Evolutionary conservation across 768 basidiomycete species (phyloP).

Genomic region (Tubosaeta sp.): DNA sequence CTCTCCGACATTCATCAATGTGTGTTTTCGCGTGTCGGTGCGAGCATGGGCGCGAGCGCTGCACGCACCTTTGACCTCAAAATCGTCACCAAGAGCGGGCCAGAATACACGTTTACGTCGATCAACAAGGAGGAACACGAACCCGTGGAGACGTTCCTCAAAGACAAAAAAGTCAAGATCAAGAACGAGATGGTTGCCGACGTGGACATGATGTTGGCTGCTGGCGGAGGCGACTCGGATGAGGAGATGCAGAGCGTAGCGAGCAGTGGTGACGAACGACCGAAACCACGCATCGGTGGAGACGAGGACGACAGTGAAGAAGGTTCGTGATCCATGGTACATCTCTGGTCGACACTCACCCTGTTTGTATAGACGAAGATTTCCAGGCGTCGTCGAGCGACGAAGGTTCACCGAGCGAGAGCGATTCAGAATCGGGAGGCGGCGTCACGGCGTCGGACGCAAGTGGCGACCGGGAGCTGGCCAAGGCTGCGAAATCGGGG

Average conservation of each 20-base stretch:
- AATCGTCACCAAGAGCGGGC: constrained; percentile 78
- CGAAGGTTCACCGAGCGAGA: constrained; percentile 79
- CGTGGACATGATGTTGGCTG: constrained; percentile 67
- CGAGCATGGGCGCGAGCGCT: constrained; percentile 73
- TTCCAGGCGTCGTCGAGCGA: constrained; percentile 86
- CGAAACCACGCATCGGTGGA: constrained; percentile 44
- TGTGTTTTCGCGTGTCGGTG: constrained; percentile 90
- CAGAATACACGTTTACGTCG: constrained; percentile 86
- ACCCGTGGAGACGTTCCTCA: constrained; percentile 77
- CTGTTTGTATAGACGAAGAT: constrained; percentile 63
- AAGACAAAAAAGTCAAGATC: constrained; percentile 86
- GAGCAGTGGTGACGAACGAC: constrained; percentile 61
- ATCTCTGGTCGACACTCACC: not conserved
- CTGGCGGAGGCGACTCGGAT: constrained; percentile 63
- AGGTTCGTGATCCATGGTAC: constrained; percentile 37
- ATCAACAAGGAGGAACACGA: constrained; percentile 96
- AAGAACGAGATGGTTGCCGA: constrained; percentile 97
- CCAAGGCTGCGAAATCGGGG: constrained; percentile 35
- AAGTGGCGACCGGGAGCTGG: constrained; percentile 69
- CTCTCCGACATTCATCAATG: constrained; percentile 86
- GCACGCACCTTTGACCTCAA: constrained; percentile 93
- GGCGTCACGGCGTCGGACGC: constrained; percentile 82
- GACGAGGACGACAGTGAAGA: constrained; percentile 75
- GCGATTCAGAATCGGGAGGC: constrained; percentile 57
- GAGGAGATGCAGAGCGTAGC: constrained; percentile 82